phyloP scores from a whole-genome alignment of 768 basidiomycete genomes.

The Leccinum variicolor region DNA sequence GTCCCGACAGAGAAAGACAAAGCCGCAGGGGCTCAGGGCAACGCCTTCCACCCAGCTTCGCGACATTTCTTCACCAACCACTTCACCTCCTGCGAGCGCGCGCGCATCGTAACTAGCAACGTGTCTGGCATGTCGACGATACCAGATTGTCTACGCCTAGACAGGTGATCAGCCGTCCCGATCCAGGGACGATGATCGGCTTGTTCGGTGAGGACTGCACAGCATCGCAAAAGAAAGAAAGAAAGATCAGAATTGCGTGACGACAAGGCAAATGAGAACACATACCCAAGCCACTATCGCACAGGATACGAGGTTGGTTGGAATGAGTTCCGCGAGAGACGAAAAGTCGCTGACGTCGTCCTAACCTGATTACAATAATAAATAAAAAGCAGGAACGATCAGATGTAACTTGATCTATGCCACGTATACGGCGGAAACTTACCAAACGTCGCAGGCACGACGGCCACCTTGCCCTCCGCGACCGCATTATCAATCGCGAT shows the following conservation, averaged over 20 bases:
- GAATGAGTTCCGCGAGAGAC: constrained; percentile 79
- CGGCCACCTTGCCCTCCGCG: constrained; percentile 81
- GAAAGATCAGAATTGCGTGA: constrained; percentile 1
- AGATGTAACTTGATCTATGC: constrained; percentile 6
- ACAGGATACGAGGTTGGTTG: constrained; percentile 82
- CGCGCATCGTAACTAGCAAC: constrained; percentile 82
- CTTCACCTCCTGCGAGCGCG: constrained; percentile 88
- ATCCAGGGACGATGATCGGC: constrained; percentile 87
- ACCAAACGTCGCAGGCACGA: constrained; percentile 90
- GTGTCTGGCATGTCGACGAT: constrained; percentile 93
- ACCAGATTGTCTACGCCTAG: constrained; percentile 87
- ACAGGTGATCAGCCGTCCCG: constrained; percentile 77
- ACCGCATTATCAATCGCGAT: constrained; percentile 88
- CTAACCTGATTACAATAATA: constrained; percentile 59
- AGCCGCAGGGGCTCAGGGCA: constrained; percentile 44
- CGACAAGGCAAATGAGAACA: not conserved
- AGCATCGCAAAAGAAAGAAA: not conserved
- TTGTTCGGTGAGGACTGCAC: constrained; percentile 78
- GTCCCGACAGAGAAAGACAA: not conserved
- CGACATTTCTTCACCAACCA: constrained; percentile 78
- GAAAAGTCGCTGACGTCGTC: constrained; percentile 93
- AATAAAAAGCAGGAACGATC: not conserved
- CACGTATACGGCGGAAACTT: constrained; percentile 22
- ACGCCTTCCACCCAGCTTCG: constrained; percentile 69
- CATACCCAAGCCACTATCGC: constrained; percentile 69